Conservation (phyloP, 768 basidiomycete species). For the Leccinum boreale region DNA sequence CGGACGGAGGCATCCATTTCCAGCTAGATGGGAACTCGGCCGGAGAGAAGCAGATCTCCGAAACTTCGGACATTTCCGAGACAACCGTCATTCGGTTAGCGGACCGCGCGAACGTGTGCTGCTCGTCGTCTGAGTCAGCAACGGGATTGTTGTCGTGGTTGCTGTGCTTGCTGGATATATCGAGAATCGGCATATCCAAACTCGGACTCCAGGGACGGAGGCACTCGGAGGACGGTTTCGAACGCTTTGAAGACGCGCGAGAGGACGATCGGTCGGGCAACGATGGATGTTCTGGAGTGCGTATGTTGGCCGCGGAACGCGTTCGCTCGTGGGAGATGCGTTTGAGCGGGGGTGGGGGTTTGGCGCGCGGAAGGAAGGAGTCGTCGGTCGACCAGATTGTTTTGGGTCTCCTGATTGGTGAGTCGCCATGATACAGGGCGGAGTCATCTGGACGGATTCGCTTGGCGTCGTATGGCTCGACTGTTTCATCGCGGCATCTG, state of each 20-base stretch:
- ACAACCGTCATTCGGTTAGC: neutral
- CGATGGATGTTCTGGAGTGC: neutral
- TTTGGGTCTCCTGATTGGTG: neutral
- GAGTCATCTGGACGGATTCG: neutral
- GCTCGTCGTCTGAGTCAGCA: neutral
- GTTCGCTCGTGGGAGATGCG: conserved; percentile 9
- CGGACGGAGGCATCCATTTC: conserved; percentile 23
- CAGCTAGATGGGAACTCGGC: neutral
- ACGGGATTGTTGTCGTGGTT: neutral
- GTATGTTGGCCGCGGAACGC: neutral
- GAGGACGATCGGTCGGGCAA: neutral
- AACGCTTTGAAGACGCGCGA: neutral
- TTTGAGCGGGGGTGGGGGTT: conserved; percentile 15
- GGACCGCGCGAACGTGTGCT: neutral
- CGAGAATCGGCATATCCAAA: neutral
- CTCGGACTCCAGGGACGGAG: neutral
- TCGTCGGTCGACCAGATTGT: conserved; percentile 19
- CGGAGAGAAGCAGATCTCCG: neutral
- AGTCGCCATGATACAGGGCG: neutral
- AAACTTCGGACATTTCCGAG: neutral
- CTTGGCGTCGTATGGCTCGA: neutral
- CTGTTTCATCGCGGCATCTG: neutral
- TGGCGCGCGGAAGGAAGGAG: conserved; percentile 21
- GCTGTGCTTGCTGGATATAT: neutral
- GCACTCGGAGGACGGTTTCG: neutral